A percentile compares a stretch with the other conserved stretches of the same genome.
Evolutionary conservation across 1,284 basidiomycete species (phyloP).

Genomic region (Afroboletus lepidellus): DNA sequence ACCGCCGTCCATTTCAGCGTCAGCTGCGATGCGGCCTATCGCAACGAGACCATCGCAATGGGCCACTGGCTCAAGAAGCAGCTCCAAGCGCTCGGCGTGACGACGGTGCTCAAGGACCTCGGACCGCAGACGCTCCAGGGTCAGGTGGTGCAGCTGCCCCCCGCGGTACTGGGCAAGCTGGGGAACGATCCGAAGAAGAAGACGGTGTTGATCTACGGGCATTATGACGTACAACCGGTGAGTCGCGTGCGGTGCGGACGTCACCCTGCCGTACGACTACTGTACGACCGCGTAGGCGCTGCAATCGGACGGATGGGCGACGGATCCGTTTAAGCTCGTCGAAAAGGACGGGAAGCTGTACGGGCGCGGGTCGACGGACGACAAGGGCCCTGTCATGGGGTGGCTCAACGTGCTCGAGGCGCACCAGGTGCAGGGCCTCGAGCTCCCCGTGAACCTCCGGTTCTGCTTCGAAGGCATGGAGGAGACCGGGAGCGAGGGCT

Average conservation of each 20-base stretch:
- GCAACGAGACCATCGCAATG: conserved; percentile 82
- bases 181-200: conserved; percentile 86
- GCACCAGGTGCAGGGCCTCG: conserved; percentile 69
- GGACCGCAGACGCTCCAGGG: conserved; percentile 85
- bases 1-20: conserved; percentile 43
- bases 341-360: conserved; percentile 71
- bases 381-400: conserved; percentile 91
- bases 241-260: conserved; percentile 24
- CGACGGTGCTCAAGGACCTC: conserved; percentile 70
- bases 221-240: conserved; percentile 85
- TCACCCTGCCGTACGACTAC: no score
- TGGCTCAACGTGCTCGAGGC: conserved; percentile 97
- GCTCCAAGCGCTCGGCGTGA: conserved; percentile 73
- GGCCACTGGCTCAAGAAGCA: conserved; percentile 74
- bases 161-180: conserved; percentile 83
- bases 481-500: conserved; percentile 90
- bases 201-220: conserved; percentile 91
- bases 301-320: conserved; percentile 87
- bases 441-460: conserved; percentile 91
- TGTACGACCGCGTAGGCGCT: conserved; percentile 43
- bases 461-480: conserved; percentile 99
- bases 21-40: conserved; percentile 64
- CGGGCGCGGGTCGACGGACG: conserved; percentile 90
- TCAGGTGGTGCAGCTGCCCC: conserved; percentile 78
- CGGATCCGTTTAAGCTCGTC: conserved; percentile 86